Evolutionary conservation across 805 yeast genomes (phyloP), one percentile per base, ranked within the genome.

Genomic region (Lachancea kluyveri): DNA sequence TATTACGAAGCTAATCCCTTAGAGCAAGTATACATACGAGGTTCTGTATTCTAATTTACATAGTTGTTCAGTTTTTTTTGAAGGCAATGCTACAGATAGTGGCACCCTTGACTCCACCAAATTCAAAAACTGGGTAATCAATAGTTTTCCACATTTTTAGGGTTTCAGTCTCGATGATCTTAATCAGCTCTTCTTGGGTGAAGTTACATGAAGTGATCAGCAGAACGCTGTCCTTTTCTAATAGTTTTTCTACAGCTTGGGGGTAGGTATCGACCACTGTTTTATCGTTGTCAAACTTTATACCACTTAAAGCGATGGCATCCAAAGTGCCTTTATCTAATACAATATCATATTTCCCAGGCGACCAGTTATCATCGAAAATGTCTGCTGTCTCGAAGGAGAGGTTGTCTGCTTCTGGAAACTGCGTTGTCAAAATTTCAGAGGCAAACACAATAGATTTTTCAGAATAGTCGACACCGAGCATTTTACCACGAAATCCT

Each of bases 241-340:
- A 59, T 31, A 84, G 44, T 34, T 69, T 67, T 27, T 64, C 62
- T 13, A 85, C 77, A 21, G 73, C 77, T 0, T 44, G 41, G 0
- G 87, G 76, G 48, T 92, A 90, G 10, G 74, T 62, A 17, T 79
- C 75, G 36, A 71, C 62, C 3, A 74, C 69, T 11, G 71, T 67
- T 36, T 64, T 61, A 6, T 64, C 67, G 8, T 59, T 60, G 6
- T 59, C 67, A 37, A 71, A 72, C 13, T 58, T 67, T 2, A 63
- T 43, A 14, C 79, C 80, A 54, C 85, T 84, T 26, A 92, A 67
- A 0, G 96, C 96, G 40, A 92, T 90, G 4, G 99, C 99, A 60
- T 92, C 99, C 14, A 92, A 61, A 0, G 99, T 92, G 6, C 99
- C 99, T 55, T 92, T 92, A 59, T 92, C 99, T 11, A 87, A 61